Evolutionary conservation across 371 early-diverging fungal species (phyloP).

Genomic region (Rhizopus microsporus): DNA sequence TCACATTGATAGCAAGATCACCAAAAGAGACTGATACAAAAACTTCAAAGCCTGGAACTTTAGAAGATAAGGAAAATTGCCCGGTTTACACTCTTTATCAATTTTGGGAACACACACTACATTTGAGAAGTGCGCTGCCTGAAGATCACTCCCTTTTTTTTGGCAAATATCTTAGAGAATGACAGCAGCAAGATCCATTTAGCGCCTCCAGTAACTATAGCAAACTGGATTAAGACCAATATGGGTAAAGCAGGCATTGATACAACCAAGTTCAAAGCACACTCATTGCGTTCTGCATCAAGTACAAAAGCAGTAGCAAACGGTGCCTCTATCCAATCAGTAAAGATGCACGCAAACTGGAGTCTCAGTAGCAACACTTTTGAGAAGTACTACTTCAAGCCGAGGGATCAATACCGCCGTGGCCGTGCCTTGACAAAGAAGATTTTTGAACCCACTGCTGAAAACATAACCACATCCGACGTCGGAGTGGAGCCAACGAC

Average conservation of each 20-base stretch:
- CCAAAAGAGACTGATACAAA: conserved; percentile 7
- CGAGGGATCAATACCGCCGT: too few relatives aligned
- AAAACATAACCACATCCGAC: too few relatives aligned
- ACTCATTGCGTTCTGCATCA: conserved; percentile 10
- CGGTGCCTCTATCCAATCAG: not conserved
- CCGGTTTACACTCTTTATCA: not conserved
- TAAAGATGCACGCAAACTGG: conserved; percentile 14
- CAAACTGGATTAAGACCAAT: conserved; percentile 5
- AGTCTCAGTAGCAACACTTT: conserved; percentile 7
- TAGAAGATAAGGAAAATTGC: not conserved
- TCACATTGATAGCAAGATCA: not conserved
- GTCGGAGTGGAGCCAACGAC: too few relatives aligned
- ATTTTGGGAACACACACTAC: not conserved
- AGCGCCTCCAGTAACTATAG: not conserved
- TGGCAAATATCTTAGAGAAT: conserved; percentile 2
- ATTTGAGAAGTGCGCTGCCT: too few relatives aligned
- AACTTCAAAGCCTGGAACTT: not conserved
- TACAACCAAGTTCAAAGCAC: conserved; percentile 6
- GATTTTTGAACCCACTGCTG: too few relatives aligned
- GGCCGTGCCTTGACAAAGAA: too few relatives aligned
- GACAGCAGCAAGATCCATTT: not conserved
- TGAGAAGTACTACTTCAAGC: conserved; percentile 12
- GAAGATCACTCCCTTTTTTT: conserved; percentile 8
- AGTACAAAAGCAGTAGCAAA: conserved; percentile 13
- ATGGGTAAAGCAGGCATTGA: conserved; percentile 16